Evolutionary conservation across 2,329 filamentous ascomycete species (phyloP), one percentile per base, ranked within the genome.

Genomic region (Neopestalotiopsis clavispora): DNA sequence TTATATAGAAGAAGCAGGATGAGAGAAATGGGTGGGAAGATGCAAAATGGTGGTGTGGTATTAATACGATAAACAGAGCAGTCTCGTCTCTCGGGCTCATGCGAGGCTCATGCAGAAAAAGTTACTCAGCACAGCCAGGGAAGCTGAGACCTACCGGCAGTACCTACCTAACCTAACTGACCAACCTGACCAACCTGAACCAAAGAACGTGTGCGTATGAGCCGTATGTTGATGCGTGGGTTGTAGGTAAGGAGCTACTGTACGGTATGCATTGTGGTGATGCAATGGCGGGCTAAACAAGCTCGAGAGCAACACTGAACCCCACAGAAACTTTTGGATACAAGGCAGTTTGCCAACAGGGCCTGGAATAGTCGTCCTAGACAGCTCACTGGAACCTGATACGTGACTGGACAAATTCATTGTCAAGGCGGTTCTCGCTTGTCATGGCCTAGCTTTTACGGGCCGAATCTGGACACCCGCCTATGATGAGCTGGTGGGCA

Each of bases 211-310:
- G 45, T 9, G 45, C 17, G 9, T n/a, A 20, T n/a, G 45, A n/a
- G 45, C 9, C n/a, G 45, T 23, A 17, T n/a, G 45, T 7, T 52
- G 45, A 52, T 52, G 45, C 45, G 45, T 52, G 45, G 45, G 45
- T 52, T 52, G 45, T 52, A 52, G 45, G 45, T 17, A 52, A n/a
- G 45, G 45, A 52, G 45, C 45, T 52, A 59, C 45, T 52, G 57
- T 40, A 17, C 60, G 60, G 60, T 63, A 12, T 65, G 56, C 52
- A 67, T 34, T 23, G 34, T 67, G 56, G 65, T 67, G 65, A 67
- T 67, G 65, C 65, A 67, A 67, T 67, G 34, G 65, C 56, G 32
- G 32, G 65, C 65, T 59, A 67, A 52, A 45, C 30, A 67, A 49
- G 32, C 34, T 49, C 56, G 10, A 38, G 34, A 38, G 56, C 34